Base-by-base conservation (phyloP, 768 basidiomycete species). In the Suillus luteus region DNA sequence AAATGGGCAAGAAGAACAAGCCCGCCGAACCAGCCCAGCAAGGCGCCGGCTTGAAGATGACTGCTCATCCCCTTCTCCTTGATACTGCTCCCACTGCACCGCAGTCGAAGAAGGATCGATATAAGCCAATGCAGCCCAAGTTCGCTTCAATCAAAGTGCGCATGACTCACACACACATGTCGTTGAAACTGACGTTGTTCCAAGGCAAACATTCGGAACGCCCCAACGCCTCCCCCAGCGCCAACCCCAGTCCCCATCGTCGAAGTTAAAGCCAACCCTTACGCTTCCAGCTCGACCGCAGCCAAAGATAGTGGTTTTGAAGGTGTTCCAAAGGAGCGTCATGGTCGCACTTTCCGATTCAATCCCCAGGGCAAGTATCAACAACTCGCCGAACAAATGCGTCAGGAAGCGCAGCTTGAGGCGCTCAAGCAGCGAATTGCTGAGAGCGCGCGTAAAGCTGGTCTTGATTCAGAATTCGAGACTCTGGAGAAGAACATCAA, bases 91-190 rank as follows among this genome's bases (percentile, higher is more conserved):
- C 85, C 8, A 71, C 78, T 3, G 78, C 82, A 4, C 84, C 83
- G 3, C 88, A 89, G 76, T 89, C 88, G 33, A 92, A 92, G 77
- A 94, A 96, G 75, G 93, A 97, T 75, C 80, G 91, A 65, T 97
- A 97, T 77, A 96, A 96, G 74, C 95, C 96, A 19, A 98, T 99
- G 96, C 95, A 96, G 67, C 97, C 97, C 58, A 99, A 99, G 76
- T 99, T 99, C 75, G 93, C 96, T 0, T 93, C 94, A 3, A 95
- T 96, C 76, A 95, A 91, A 81, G 93, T 89, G 22, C 55, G 80
- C 68, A 38, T 4, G 52, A 14, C 31, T 48, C 24, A 43, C 15
- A 17, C 33, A 14, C n/a, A 41, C 15, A 40, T n/a, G 15, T 62
- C 46, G 31, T 49, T 24, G 55, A 27, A 65, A 63, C 31, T 65